Evolutionary conservation across 1,284 basidiomycete genomes (phyloP).

Genomic region (Rugosomyces carneus): DNA sequence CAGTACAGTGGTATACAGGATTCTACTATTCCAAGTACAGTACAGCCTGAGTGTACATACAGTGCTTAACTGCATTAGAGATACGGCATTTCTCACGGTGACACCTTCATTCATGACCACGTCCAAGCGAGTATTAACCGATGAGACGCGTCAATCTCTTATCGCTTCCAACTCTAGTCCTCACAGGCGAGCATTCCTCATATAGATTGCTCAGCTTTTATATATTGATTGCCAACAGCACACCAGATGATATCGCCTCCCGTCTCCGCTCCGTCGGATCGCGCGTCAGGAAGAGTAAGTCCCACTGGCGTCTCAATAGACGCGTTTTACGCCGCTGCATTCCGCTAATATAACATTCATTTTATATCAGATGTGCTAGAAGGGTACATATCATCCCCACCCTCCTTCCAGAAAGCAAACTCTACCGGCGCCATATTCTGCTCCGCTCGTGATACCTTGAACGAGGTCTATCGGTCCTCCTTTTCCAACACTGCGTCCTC

Average conservation of each 20-base stretch:
- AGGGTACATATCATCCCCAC: constrained; percentile 39
- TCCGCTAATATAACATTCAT: background rate
- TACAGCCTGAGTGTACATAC: no score
- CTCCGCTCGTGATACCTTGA: constrained; percentile 37
- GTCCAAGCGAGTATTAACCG: constrained; percentile 39
- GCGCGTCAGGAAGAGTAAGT: constrained; percentile 45
- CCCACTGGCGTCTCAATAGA: background rate
- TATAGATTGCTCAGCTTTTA: background rate
- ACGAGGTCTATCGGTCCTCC: constrained; percentile 27
- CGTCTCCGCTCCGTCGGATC: constrained; percentile 41
- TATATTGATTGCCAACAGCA: constrained; percentile 19
- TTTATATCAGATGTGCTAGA: constrained; percentile 38
- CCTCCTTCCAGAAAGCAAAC: constrained; percentile 28
- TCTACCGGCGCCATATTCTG: constrained; percentile 35
- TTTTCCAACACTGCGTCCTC: constrained; percentile 8
- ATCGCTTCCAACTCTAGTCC: constrained; percentile 22
- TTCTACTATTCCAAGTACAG: no score
- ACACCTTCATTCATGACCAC: constrained; percentile 17
- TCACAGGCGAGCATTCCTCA: constrained; percentile 12
- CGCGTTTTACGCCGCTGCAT: background rate
- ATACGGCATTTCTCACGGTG: constrained; percentile 1
- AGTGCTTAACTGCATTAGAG: no score
- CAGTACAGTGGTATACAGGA: no score
- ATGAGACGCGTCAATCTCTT: constrained; percentile 29
- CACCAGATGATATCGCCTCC: constrained; percentile 36